Percentiles rank a stretch among this genome's conserved stretches.
These are phyloP conservation scores for Gloeopeniophorella convolvens DNA, from an alignment of 768 basidiomycete genomes.

Conservation along the genomic window DNA sequence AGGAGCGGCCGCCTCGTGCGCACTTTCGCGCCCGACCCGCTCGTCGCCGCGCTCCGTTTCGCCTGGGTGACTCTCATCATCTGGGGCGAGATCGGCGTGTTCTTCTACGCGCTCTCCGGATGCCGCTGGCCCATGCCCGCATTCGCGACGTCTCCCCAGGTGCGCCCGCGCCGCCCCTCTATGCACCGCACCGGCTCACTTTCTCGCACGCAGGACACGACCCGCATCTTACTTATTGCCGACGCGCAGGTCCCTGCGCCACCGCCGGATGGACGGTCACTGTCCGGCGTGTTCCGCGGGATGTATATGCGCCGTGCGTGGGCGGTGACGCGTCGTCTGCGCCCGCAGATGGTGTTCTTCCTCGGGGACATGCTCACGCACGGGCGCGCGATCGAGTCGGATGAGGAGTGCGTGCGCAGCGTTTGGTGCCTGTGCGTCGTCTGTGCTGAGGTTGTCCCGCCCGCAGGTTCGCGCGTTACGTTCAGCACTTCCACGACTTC, in stretches of 20 bases:
- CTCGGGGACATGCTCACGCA: constrained; percentile 92
- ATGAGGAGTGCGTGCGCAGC: constrained; percentile 64
- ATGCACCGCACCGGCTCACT: neutral
- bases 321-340: constrained; percentile 51
- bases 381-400: constrained; percentile 58
- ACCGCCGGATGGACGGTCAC: constrained; percentile 60
- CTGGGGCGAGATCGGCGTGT: constrained; percentile 67
- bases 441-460: too few species aligned
- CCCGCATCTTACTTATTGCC: constrained; percentile 71
- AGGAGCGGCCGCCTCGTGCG: neutral
- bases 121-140: constrained; percentile 67
- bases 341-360: constrained; percentile 70
- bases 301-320: constrained; percentile 81
- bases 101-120: constrained; percentile 37
- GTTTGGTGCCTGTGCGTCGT: too few species aligned
- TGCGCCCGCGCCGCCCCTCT: neutral
- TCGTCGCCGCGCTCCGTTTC: constrained; percentile 33
- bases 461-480: constrained; percentile 71
- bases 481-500: constrained; percentile 58
- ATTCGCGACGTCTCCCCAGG: too few species aligned
- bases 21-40: constrained; percentile 3
- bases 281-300: constrained; percentile 65
- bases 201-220: too few species aligned
- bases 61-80: constrained; percentile 57
- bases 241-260: constrained; percentile 74